These are phyloP conservation scores for Coemansia furcata DNA, from an alignment of 192 early-diverging fungal genomes.

Conservation along the genomic window DNA sequence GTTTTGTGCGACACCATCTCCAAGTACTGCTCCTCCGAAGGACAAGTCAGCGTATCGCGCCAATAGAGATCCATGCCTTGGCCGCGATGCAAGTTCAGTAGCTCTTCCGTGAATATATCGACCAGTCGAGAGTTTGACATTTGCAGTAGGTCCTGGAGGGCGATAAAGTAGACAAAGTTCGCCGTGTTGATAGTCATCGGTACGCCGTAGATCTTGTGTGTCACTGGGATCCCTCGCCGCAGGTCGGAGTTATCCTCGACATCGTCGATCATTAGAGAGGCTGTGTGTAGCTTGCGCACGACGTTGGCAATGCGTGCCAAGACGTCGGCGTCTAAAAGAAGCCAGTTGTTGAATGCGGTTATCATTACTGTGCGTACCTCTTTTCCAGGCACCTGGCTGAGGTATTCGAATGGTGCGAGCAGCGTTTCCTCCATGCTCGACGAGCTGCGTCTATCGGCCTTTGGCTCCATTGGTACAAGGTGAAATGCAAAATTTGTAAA, in stretches of 20 bases:
- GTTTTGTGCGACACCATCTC: constrained; percentile 98
- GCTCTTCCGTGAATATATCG: constrained; percentile 87
- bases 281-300: constrained; percentile 93
- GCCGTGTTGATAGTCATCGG: constrained; percentile 94
- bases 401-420: constrained; percentile 91
- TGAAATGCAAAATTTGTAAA: neutral
- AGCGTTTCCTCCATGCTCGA: constrained; percentile 59
- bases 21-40: constrained; percentile 88
- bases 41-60: constrained; percentile 88
- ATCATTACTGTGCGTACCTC: constrained; percentile 91
- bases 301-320: constrained; percentile 73
- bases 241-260: constrained; percentile 92
- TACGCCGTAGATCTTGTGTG: constrained; percentile 94
- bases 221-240: constrained; percentile 86
- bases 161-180: constrained; percentile 96
- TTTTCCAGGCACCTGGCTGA: constrained; percentile 85
- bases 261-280: constrained; percentile 93
- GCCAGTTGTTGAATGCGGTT: constrained; percentile 88
- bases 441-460: constrained; percentile 6
- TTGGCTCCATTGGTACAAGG: constrained; percentile 6
- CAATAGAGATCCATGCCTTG: constrained; percentile 99
- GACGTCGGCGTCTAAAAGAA: constrained; percentile 67
- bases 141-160: constrained; percentile 67
- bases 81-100: constrained; percentile 87
- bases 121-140: constrained; percentile 69